These are phyloP conservation scores for Tetrahymena thermophila DNA, from an alignment of 73 alveolate genomes.

Conservation along the genomic window DNA sequence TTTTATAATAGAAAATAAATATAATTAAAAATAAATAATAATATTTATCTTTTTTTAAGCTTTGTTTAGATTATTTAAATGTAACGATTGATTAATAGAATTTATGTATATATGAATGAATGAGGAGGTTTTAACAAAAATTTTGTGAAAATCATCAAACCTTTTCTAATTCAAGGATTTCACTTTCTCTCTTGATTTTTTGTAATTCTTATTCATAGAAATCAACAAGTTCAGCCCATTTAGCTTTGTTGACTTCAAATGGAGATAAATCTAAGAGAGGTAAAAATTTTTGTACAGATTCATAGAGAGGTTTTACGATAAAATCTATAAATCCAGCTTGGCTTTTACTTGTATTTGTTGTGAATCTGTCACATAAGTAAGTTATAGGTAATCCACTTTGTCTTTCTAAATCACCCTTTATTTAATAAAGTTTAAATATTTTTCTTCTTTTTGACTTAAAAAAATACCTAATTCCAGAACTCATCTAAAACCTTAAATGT, in stretches of 20 bases:
- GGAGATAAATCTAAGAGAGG: not conserved
- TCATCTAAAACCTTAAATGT: slow-evolving; percentile 66
- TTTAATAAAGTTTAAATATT: not conserved
- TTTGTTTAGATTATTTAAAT: not conserved
- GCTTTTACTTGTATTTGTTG: slow-evolving; percentile 81
- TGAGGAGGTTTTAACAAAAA: not conserved
- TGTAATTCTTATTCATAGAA: not conserved
- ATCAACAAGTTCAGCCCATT: not conserved
- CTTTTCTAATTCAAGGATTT: not conserved
- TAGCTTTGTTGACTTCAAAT: not conserved
- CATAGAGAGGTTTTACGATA: slow-evolving; percentile 72
- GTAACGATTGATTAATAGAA: no score
- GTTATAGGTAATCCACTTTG: slow-evolving; percentile 76
- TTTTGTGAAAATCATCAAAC: not conserved
- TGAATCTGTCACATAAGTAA: slow-evolving; percentile 83
- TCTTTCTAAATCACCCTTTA: slow-evolving; percentile 90
- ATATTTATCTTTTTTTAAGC: not conserved
- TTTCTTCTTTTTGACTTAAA: not conserved
- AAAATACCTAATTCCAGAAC: slow-evolving; percentile 42
- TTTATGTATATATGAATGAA: no score
- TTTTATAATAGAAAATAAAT: no score
- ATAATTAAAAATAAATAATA: no score
- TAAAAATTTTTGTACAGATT: slow-evolving; percentile 29
- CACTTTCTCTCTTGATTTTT: not conserved
- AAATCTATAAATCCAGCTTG: slow-evolving; percentile 90